Conservation (phyloP, 352 stramenopile species). For the Globisporangium heterothallicum region DNA sequence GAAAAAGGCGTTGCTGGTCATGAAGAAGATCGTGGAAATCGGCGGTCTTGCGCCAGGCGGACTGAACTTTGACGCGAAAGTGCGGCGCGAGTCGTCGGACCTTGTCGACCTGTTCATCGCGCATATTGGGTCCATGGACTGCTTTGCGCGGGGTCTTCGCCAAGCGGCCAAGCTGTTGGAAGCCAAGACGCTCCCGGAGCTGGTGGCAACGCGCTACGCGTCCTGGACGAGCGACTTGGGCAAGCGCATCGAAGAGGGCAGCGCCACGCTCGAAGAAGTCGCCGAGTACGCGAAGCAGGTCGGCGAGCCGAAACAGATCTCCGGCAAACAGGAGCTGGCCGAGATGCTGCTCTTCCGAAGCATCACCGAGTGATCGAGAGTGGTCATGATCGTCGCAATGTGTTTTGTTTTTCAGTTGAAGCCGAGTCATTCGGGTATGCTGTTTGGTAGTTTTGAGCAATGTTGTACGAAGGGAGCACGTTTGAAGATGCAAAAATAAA, state of each 20-base stretch:
- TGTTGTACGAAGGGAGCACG: no score
- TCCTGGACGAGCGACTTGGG: conserved; percentile 60
- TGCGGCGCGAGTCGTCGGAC: conserved; percentile 76
- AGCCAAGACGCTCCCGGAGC: conserved; percentile 40
- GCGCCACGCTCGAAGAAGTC: conserved; percentile 64
- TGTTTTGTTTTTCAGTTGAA: neutral
- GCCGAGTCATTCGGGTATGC: no score
- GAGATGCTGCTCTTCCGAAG: conserved; percentile 57
- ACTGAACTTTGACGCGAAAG: conserved; percentile 86
- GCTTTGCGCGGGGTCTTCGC: conserved; percentile 65
- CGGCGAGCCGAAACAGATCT: conserved; percentile 54
- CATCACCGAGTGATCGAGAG: conserved; percentile 9
- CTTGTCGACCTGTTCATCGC: conserved; percentile 80
- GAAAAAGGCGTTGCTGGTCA: conserved; percentile 67
- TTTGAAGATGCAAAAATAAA: no score
- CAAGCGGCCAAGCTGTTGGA: conserved; percentile 62
- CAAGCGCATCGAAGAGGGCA: conserved; percentile 47
- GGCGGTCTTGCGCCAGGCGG: conserved; percentile 64
- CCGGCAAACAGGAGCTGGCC: conserved; percentile 73
- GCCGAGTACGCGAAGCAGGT: conserved; percentile 30
- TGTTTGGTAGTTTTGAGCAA: conserved; percentile 9
- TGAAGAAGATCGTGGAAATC: conserved; percentile 70
- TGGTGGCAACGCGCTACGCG: conserved; percentile 62
- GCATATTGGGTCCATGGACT: conserved; percentile 85
- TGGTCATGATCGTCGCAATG: neutral